phyloP scores from a whole-genome alignment of 225 moss, liverwort and hornwort genomes.

The Rhytidiadelphus loreus region DNA sequence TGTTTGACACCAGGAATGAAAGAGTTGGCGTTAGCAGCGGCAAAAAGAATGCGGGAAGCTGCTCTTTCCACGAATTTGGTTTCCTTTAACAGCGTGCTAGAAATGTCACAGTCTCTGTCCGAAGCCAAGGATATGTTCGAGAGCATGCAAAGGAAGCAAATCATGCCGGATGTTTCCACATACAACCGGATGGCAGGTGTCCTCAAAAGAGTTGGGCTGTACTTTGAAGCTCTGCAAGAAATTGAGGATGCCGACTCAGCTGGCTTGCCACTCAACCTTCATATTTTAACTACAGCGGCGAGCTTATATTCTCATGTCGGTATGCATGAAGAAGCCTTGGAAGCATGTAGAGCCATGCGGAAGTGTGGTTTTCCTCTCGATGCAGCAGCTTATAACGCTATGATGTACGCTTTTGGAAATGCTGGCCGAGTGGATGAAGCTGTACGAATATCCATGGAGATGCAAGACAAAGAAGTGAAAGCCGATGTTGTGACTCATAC shows the following conservation, averaged over 20 bases:
- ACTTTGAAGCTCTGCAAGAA: slow-evolving; percentile 47
- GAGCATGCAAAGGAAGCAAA: slow-evolving; percentile 28
- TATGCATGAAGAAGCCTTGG: slow-evolving; percentile 56
- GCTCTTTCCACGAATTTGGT: slow-evolving; percentile 43
- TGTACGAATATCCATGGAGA: slow-evolving; percentile 74
- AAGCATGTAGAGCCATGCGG: slow-evolving; percentile 64
- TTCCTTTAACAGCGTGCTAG: slow-evolving; percentile 74
- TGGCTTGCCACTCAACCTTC: slow-evolving; percentile 52
- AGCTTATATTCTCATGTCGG: slow-evolving; percentile 65
- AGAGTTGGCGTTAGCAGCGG: slow-evolving; percentile 54
- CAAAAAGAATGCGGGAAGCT: slow-evolving; percentile 45
- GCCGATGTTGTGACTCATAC: slow-evolving; percentile 90
- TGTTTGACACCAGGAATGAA: slow-evolving; percentile 26
- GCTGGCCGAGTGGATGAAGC: slow-evolving; percentile 84
- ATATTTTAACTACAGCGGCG: slow-evolving; percentile 58
- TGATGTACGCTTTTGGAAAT: slow-evolving; percentile 80
- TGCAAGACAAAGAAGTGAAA: slow-evolving; percentile 52
- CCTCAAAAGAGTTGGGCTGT: slow-evolving; percentile 56
- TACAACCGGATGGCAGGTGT: slow-evolving; percentile 67
- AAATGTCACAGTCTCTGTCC: slow-evolving; percentile 63
- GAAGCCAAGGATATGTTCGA: slow-evolving; percentile 63
- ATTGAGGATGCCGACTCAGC: slow-evolving; percentile 44
- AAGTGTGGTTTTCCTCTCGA: slow-evolving; percentile 57
- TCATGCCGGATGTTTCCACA: slow-evolving; percentile 58
- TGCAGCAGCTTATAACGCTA: slow-evolving; percentile 65